Evolutionary conservation across 2,329 filamentous ascomycete genomes (phyloP).

Genomic region (Berkeleyomyces basicola): DNA sequence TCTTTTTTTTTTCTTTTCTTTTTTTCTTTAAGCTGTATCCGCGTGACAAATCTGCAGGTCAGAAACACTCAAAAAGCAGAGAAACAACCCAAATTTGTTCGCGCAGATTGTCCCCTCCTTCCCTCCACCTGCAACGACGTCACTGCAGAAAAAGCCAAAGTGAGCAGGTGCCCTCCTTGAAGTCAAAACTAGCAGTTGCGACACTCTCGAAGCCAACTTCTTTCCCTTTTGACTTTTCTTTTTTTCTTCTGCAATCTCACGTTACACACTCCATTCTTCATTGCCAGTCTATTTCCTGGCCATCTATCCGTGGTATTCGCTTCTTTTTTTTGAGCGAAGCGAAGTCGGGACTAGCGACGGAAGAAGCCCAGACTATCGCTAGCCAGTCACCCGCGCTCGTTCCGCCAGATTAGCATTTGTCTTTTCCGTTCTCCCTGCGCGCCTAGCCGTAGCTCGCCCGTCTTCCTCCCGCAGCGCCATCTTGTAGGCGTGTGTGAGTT

Average conservation of each 20-base stretch:
- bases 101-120: not conserved
- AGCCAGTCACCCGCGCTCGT: not conserved
- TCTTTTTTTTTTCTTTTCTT: not conserved
- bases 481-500: not conserved
- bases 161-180: not conserved
- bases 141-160: not conserved
- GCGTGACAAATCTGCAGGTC: not conserved
- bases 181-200: not conserved
- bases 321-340: not conserved
- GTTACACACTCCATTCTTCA: not conserved
- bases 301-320: not conserved
- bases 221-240: not conserved
- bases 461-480: not conserved
- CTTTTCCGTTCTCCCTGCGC: not conserved
- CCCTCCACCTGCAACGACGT: not conserved
- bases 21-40: not conserved
- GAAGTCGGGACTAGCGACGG: not conserved
- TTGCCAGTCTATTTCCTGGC: not conserved
- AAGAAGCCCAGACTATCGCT: not conserved
- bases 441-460: not conserved
- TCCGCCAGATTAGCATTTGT: not conserved
- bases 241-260: not conserved
- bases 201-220: not conserved
- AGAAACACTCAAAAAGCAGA: not conserved
- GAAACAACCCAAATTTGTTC: not conserved